A percentile compares a stretch with the other conserved stretches of the same genome.
Conservation (phyloP, 345 rosid species). For the Boechera stricta region DNA sequence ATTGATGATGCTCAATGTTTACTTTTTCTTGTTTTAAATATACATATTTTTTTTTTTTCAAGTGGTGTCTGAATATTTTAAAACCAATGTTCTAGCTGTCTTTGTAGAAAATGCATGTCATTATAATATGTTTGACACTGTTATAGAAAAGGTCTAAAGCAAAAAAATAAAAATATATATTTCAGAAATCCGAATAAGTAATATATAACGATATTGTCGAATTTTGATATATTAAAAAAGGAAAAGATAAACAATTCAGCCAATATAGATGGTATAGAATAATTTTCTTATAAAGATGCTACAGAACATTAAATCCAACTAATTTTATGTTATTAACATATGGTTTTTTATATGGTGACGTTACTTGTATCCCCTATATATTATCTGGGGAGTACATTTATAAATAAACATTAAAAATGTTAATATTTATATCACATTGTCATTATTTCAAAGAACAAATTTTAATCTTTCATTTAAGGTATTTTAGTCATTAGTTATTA, state of each 20-base stretch:
- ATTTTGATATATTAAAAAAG: no score
- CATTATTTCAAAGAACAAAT: no score
- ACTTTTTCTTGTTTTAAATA: not conserved
- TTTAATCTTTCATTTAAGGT: no score
- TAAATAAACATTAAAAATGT: no score
- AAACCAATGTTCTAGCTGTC: conserved; percentile 31
- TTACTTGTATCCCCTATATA: not conserved
- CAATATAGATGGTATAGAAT: no score
- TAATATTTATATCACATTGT: no score
- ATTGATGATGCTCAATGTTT: not conserved
- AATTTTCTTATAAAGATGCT: not conserved
- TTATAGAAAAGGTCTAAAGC: conserved; percentile 14
- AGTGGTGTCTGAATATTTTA: conserved; percentile 22
- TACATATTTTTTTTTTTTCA: not conserved
- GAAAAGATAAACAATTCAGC: no score
- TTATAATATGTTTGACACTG: conserved; percentile 40
- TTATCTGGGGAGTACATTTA: no score
- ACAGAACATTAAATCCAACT: conserved; percentile 22
- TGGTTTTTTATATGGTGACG: conserved; percentile 14
- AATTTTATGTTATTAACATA: not conserved
- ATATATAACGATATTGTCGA: no score
- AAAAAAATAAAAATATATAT: not conserved
- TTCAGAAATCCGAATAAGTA: not conserved
- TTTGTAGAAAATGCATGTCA: conserved; percentile 39
- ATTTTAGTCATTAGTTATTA: no score